Conservation (phyloP, 2,329 filamentous ascomycete species). For the Cercospora janseana region DNA sequence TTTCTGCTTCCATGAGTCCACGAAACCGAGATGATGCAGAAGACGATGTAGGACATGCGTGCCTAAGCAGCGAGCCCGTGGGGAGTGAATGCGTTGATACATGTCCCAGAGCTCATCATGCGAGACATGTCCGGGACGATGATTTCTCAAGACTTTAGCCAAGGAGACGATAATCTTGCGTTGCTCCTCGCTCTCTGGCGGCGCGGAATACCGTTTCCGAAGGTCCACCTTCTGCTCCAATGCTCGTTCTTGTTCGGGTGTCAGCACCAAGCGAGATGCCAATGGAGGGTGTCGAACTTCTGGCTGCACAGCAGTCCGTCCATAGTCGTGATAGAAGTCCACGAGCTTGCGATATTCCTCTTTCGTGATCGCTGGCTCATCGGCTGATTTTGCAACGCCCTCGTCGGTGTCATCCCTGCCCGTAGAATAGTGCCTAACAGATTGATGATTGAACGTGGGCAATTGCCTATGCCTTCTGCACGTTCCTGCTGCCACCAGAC, state of each 20-base stretch:
- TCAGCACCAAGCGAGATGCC: slow-evolving; percentile 34
- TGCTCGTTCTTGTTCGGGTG: slow-evolving; percentile 30
- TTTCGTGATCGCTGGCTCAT: slow-evolving; percentile 36
- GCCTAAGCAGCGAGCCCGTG: slow-evolving; percentile 53
- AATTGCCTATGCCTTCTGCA: slow-evolving; percentile 47
- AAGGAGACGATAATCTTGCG: slow-evolving; percentile 16
- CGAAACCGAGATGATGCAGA: slow-evolving; percentile 66
- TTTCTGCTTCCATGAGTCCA: slow-evolving; percentile 52
- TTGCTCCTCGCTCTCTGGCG: slow-evolving; percentile 30
- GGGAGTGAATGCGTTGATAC: slow-evolving; percentile 54
- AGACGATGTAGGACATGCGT: slow-evolving; percentile 59
- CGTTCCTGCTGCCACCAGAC: slow-evolving; percentile 53
- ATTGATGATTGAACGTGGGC: not conserved
- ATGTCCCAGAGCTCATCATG: slow-evolving; percentile 47
- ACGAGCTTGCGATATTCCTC: slow-evolving; percentile 50
- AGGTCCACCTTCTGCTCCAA: slow-evolving; percentile 9
- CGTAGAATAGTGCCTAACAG: not conserved
- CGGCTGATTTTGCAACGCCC: not conserved
- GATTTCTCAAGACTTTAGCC: slow-evolving; percentile 12
- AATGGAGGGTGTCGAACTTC: slow-evolving; percentile 20
- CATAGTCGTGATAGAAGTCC: slow-evolving; percentile 44
- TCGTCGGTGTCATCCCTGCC: not conserved
- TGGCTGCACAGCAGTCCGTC: slow-evolving; percentile 7
- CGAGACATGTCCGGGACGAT: slow-evolving; percentile 21
- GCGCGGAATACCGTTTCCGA: slow-evolving; percentile 18